Conservation (phyloP, 306 rosid genomes). For the Benincasa hispida region DNA sequence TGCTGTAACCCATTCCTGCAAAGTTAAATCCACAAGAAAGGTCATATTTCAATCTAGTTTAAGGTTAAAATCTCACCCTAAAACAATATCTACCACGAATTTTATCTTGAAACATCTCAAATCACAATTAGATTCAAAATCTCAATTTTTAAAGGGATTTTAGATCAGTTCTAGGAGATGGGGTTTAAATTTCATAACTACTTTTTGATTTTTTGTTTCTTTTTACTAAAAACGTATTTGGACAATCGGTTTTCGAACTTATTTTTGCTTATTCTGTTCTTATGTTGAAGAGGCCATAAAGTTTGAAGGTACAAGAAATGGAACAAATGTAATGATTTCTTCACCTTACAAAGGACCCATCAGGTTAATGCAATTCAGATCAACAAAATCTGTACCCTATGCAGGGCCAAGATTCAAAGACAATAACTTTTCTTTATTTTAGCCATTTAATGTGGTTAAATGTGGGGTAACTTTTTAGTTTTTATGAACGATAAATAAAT, state of each 20-base stretch:
- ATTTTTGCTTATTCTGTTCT: background rate
- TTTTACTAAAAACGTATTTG: background rate
- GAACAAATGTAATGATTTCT: background rate
- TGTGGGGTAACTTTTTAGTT: background rate
- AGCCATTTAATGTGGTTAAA: background rate
- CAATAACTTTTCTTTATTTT: background rate
- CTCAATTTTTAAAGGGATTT: background rate
- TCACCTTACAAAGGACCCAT: slow-evolving; percentile 4
- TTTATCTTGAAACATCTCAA: background rate
- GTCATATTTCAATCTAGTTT: background rate
- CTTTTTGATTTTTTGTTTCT: background rate
- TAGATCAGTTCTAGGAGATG: background rate
- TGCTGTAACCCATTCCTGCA: slow-evolving; percentile 87
- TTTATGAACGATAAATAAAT: background rate
- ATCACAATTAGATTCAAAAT: background rate
- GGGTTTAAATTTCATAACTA: background rate
- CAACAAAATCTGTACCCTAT: background rate
- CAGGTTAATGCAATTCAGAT: background rate
- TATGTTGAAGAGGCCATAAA: background rate
- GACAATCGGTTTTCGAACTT: background rate
- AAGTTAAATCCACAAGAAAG: slow-evolving; percentile 8
- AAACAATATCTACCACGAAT: background rate
- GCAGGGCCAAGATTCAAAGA: background rate
- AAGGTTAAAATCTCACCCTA: background rate
- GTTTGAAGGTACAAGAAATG: background rate